phyloP scores from a whole-genome alignment of 805 yeast species.

The Wickerhamiella kazuoi region DNA sequence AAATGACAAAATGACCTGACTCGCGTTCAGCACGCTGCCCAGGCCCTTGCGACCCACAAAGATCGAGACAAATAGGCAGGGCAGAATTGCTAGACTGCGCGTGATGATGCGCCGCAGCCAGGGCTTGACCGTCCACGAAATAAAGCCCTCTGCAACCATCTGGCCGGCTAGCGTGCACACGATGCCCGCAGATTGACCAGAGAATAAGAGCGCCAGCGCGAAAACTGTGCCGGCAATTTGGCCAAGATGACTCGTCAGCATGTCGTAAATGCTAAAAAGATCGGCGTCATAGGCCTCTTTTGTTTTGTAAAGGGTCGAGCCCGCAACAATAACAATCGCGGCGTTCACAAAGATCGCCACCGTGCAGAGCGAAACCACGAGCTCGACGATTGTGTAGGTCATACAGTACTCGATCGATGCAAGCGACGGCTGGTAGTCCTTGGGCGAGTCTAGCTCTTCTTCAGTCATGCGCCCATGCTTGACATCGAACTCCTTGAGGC shows the following conservation, averaged over 20 bases:
- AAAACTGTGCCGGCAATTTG: conserved; percentile 77
- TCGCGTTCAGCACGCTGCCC: conserved; percentile 47
- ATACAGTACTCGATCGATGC: conserved; percentile 66
- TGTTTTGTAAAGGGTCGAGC: conserved; percentile 58
- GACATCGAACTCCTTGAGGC: conserved; percentile 57
- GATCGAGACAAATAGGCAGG: conserved; percentile 60
- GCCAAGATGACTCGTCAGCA: conserved; percentile 52
- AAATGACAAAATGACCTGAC: conserved; percentile 68
- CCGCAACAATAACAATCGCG: conserved; percentile 80
- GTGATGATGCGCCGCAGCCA: conserved; percentile 66
- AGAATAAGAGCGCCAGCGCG: conserved; percentile 72
- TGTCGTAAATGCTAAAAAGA: conserved; percentile 57
- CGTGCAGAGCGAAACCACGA: conserved; percentile 61
- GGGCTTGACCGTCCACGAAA: conserved; percentile 65
- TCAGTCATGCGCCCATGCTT: conserved; percentile 26
- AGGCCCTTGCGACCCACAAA: conserved; percentile 70
- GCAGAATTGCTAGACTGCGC: conserved; percentile 66
- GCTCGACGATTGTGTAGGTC: conserved; percentile 65
- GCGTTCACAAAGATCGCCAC: conserved; percentile 89
- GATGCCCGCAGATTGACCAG: conserved; percentile 92
- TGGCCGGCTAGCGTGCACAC: conserved; percentile 90
- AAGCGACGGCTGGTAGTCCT: conserved; percentile 48
- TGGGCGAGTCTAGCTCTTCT: conserved; percentile 5
- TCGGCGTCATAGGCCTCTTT: conserved; percentile 64
- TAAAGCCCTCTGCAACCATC: conserved; percentile 81